phyloP scores from a whole-genome alignment of 805 yeast species.

The Dipodascopsis uninucleata region DNA sequence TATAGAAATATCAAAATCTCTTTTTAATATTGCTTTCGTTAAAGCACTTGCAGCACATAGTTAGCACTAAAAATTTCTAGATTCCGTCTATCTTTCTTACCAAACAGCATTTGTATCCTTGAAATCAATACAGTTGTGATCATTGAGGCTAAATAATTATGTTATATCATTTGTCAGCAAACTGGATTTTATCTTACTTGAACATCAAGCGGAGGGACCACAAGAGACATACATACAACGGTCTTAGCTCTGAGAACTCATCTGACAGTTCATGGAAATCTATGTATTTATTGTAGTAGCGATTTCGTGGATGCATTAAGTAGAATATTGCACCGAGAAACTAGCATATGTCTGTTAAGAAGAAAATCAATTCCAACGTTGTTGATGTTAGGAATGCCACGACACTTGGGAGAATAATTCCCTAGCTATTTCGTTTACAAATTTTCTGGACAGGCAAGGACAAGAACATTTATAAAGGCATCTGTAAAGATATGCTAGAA shows the following conservation, averaged over 20 bases:
- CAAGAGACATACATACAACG: constrained; percentile 15
- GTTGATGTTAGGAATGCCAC: too few species aligned
- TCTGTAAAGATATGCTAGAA: too few species aligned
- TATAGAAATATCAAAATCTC: constrained; percentile 21
- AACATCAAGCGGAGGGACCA: too few species aligned
- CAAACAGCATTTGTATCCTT: constrained; percentile 16
- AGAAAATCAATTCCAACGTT: too few species aligned
- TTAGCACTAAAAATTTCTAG: background rate
- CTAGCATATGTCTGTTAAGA: too few species aligned
- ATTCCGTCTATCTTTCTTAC: constrained; percentile 4
- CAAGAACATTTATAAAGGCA: too few species aligned
- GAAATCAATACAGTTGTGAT: constrained; percentile 12
- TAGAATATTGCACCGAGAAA: too few species aligned
- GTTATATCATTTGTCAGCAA: background rate
- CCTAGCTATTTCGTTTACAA: too few species aligned
- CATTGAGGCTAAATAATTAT: constrained; percentile 3
- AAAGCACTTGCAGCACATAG: constrained; percentile 11
- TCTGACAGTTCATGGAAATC: constrained; percentile 19
- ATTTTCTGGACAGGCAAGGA: too few species aligned
- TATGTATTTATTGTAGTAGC: constrained; percentile 4
- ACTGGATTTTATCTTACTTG: too few species aligned
- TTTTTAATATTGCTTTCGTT: constrained; percentile 15
- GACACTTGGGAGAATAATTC: too few species aligned
- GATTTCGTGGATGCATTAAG: constrained; percentile 27
- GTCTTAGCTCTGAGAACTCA: constrained; percentile 10